Evolutionary conservation across 2,329 filamentous ascomycete genomes (phyloP).

Genomic region (Ophiocordyceps camponoti-leonardi): DNA sequence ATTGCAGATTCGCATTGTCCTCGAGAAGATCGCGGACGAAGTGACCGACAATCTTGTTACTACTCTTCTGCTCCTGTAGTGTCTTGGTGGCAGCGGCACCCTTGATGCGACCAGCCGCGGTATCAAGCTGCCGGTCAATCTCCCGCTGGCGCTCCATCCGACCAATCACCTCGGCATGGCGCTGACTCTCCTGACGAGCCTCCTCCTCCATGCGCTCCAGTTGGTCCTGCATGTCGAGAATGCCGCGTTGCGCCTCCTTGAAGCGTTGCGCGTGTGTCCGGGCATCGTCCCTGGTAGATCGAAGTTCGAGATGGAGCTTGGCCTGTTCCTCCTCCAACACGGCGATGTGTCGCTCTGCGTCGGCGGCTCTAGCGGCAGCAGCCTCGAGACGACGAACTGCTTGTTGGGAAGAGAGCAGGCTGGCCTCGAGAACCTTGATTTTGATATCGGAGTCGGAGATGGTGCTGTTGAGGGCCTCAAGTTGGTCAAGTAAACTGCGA

Average conservation of each 20-base stretch:
- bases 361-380: slow-evolving; percentile 56
- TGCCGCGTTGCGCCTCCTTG: slow-evolving; percentile 66
- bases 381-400: slow-evolving; percentile 58
- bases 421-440: slow-evolving; percentile 59
- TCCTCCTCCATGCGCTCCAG: slow-evolving; percentile 80
- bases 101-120: slow-evolving; percentile 64
- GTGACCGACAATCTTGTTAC: slow-evolving; percentile 67
- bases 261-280: slow-evolving; percentile 66
- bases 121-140: slow-evolving; percentile 67
- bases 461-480: slow-evolving; percentile 69
- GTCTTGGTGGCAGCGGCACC: slow-evolving; percentile 59
- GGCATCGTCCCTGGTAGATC: slow-evolving; percentile 54
- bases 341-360: slow-evolving; percentile 65
- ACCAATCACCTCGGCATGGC: slow-evolving; percentile 63
- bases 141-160: slow-evolving; percentile 72
- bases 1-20: slow-evolving; percentile 86
- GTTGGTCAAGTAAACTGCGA: slow-evolving; percentile 58
- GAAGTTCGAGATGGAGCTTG: slow-evolving; percentile 49
- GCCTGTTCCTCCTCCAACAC: slow-evolving; percentile 70
- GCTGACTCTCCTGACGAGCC: slow-evolving; percentile 59
- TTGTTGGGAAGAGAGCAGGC: slow-evolving; percentile 60
- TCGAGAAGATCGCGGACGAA: slow-evolving; percentile 92
- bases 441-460: slow-evolving; percentile 65
- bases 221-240: slow-evolving; percentile 69
- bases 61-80: slow-evolving; percentile 37